Evolutionary conservation across 2,329 filamentous ascomycete genomes (phyloP).

Genomic region (Cordyceps pruinosa): DNA sequence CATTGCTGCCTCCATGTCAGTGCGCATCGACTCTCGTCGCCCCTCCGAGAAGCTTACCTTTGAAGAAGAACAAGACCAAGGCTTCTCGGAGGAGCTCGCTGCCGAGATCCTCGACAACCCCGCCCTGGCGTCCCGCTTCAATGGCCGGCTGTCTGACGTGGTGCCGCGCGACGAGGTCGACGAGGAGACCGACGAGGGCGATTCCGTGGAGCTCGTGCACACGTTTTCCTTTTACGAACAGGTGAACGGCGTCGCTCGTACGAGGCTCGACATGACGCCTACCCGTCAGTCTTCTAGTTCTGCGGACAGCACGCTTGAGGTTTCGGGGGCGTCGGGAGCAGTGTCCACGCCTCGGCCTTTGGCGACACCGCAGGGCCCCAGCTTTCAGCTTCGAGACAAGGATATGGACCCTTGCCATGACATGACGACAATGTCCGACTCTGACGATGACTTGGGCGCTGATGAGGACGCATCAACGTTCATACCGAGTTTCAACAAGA

Average conservation of each 20-base stretch:
- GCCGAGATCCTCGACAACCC: conserved; percentile 29
- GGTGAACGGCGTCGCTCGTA: not conserved
- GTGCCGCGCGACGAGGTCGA: conserved; percentile 34
- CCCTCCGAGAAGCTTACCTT: conserved; percentile 33
- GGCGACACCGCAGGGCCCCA: conserved; percentile 18
- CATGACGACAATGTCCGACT: conserved; percentile 39
- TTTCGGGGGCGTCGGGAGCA: not conserved
- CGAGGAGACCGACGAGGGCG: conserved; percentile 25
- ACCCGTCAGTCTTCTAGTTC: not conserved
- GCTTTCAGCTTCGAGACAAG: conserved; percentile 38
- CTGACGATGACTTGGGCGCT: conserved; percentile 42
- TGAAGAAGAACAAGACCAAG: conserved; percentile 24
- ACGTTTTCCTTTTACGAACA: conserved; percentile 6
- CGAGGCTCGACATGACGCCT: not conserved
- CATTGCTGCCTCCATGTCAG: conserved; percentile 27
- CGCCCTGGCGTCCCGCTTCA: conserved; percentile 32
- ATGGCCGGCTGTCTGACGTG: conserved; percentile 39
- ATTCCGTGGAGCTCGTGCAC: conserved; percentile 12
- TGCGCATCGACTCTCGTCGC: conserved; percentile 18
- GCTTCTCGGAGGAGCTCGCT: conserved; percentile 17
- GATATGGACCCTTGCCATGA: conserved; percentile 38
- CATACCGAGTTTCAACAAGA: conserved; percentile 34
- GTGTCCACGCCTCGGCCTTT: conserved; percentile 9
- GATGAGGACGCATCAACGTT: conserved; percentile 27
- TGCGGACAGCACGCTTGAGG: not conserved